Base-by-base conservation (phyloP, 106 monocot species). In the Dioscorea dumetorum region DNA sequence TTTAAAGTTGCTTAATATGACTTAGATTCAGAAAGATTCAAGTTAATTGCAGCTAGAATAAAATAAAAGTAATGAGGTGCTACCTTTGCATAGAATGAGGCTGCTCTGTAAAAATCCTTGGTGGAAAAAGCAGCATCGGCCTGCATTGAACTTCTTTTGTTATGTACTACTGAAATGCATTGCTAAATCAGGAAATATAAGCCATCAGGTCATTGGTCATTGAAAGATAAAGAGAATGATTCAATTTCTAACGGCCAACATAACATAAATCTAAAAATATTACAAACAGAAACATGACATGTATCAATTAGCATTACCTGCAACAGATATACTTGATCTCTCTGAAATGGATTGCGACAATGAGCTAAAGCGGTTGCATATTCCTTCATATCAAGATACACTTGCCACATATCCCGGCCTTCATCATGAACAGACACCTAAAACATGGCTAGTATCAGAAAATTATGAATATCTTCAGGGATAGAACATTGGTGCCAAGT, bases 81-180 rank as follows among this genome's bases (percentile, higher is more conserved):
- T 75, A 99, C 99, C 90, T 99, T 99, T 31, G 99, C 93, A 83
- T 90, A 99, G 72, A 87, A 99, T 13, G 93, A 99, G 58, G 99
- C 92, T 67, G 99, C 99, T 83, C 89, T 77, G 31, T 81, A 83
- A 72, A 80, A 93, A 77, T 99, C 99, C 83, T 92, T 99, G 24
- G 73, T 23, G 41, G 78, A 67, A 74, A 93, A 93, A 24, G 99
- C 99, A 79, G 87, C 80, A 75, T 93, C 93, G 41, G 99, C 99
- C 99, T 99, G 72, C 56, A 78, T 69, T 22, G 20, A 70, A 56
- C n/a, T 62, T 50, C 15, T 48, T 33, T 19, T 6, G 23, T 64
- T 32, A 48, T 14, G 58, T 60, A 21, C 60, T 23, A 22, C 13
- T 22, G 22, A 60, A 53, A 41, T 3, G 22, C 21, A 63, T 24